phyloP scores from a whole-genome alignment of 306 rosid species.

The Fragaria iinumae region DNA sequence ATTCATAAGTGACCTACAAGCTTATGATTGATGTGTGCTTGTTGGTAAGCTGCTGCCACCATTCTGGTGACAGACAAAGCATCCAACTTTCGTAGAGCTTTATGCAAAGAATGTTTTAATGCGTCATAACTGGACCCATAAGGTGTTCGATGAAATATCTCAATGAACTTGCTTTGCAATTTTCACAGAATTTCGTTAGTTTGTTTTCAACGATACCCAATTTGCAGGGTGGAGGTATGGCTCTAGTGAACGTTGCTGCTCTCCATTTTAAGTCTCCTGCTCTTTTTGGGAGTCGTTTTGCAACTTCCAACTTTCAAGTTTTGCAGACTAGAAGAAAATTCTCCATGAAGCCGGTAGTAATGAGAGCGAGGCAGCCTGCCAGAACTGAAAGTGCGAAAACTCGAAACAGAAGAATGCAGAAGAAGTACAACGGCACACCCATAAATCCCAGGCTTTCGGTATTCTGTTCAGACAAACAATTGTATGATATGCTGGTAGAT shows the following conservation, averaged over 20 bases:
- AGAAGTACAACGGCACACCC: constrained; percentile 77
- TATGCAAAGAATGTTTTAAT: no score
- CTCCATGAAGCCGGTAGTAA: constrained; percentile 37
- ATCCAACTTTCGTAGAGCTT: no score
- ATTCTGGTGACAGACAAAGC: no score
- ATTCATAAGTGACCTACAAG: no score
- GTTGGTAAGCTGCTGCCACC: no score
- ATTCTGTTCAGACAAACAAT: constrained; percentile 79
- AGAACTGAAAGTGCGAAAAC: constrained; percentile 65
- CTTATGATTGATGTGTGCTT: no score
- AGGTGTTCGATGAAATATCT: constrained; percentile 44
- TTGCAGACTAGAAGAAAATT: constrained; percentile 40
- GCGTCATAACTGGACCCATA: no score
- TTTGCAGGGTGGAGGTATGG: constrained; percentile 27
- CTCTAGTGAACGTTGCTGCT: constrained; percentile 35
- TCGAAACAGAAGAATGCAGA: constrained; percentile 60
- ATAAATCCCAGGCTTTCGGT: constrained; percentile 84
- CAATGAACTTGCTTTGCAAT: not conserved
- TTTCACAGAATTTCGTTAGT: not conserved
- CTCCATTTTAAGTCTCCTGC: constrained; percentile 39
- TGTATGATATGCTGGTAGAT: constrained; percentile 88
- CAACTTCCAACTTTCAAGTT: constrained; percentile 34
- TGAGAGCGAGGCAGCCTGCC: constrained; percentile 57
- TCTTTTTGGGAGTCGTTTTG: constrained; percentile 37
- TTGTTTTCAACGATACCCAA: not conserved